phyloP scores from a whole-genome alignment of 2,329 filamentous ascomycete genomes.

The Paecilomyces niveus region DNA sequence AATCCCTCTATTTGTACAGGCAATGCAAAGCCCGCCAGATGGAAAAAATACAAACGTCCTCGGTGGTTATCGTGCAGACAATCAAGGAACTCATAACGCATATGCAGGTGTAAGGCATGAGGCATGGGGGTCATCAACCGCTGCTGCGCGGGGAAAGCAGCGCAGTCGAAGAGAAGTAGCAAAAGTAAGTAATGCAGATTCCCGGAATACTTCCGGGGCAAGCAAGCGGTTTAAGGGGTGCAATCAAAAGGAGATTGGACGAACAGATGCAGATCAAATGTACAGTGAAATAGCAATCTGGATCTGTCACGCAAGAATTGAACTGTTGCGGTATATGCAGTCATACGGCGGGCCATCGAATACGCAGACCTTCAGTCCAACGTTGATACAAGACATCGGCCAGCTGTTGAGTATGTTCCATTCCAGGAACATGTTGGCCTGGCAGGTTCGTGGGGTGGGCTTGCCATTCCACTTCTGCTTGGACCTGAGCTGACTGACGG shows the following conservation, averaged over 20 bases:
- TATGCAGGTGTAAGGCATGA: not conserved
- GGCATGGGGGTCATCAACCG: not conserved
- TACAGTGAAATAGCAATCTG: not conserved
- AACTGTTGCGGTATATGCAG: not conserved
- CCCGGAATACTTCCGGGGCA: not conserved
- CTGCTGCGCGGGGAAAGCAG: not conserved
- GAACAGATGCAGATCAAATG: not conserved
- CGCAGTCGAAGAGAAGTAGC: not conserved
- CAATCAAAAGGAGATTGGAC: not conserved
- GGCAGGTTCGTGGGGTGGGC: conserved; percentile 42
- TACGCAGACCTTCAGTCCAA: conserved; percentile 78
- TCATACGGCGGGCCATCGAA: conserved; percentile 52
- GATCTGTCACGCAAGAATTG: not conserved
- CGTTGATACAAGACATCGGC: conserved; percentile 85
- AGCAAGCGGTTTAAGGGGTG: not conserved
- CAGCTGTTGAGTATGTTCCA: conserved; percentile 87
- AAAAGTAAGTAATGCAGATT: not conserved
- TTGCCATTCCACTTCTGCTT: conserved; percentile 29
- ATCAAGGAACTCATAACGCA: not conserved
- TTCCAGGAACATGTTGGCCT: conserved; percentile 58
- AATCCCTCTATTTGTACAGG: not conserved
- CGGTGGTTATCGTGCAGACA: not conserved
- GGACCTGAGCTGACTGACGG: conserved; percentile 46
- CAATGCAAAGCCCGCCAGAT: not conserved
- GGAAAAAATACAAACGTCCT: not conserved